Conservation (phyloP, 495 filamentous ascomycete species). For the Penicillium cosmopolitanum region DNA sequence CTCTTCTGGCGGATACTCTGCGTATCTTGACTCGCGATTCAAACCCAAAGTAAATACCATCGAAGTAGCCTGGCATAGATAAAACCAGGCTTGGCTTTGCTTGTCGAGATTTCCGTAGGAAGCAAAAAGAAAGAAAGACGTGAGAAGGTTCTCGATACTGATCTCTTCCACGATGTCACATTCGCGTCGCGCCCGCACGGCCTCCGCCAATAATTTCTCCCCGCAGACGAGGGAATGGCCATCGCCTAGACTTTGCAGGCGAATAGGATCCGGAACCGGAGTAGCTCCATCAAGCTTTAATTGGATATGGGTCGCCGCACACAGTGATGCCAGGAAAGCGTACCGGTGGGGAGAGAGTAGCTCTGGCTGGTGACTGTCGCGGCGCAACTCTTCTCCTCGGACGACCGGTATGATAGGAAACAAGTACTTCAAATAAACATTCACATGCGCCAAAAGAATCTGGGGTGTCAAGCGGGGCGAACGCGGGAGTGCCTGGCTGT, state of each 20-base stretch:
- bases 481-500: slow-evolving; percentile 21
- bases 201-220: slow-evolving; percentile 69
- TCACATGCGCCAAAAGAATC: slow-evolving; percentile 47
- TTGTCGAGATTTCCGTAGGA: slow-evolving; percentile 69
- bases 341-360: slow-evolving; percentile 68
- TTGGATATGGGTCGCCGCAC: slow-evolving; percentile 85
- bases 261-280: slow-evolving; percentile 54
- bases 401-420: slow-evolving; percentile 85
- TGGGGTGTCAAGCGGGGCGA: slow-evolving; percentile 37
- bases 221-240: slow-evolving; percentile 47
- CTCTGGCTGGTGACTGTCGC: slow-evolving; percentile 64
- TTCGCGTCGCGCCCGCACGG: slow-evolving; percentile 72
- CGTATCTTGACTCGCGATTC: slow-evolving; percentile 59
- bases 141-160: slow-evolving; percentile 68
- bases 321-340: slow-evolving; percentile 76
- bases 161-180: slow-evolving; percentile 69
- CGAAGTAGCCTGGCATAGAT: slow-evolving; percentile 64
- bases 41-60: slow-evolving; percentile 62
- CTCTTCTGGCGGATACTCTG: slow-evolving; percentile 46
- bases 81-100: slow-evolving; percentile 61
- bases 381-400: slow-evolving; percentile 66
- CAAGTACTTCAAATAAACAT: slow-evolving; percentile 60
- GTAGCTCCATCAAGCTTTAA: slow-evolving; percentile 61
- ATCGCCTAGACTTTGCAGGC: slow-evolving; percentile 55
- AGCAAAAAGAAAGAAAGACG: slow-evolving; percentile 80